Base-by-base conservation (phyloP, 202 grass and related monocot species). In the Setaria italica region DNA sequence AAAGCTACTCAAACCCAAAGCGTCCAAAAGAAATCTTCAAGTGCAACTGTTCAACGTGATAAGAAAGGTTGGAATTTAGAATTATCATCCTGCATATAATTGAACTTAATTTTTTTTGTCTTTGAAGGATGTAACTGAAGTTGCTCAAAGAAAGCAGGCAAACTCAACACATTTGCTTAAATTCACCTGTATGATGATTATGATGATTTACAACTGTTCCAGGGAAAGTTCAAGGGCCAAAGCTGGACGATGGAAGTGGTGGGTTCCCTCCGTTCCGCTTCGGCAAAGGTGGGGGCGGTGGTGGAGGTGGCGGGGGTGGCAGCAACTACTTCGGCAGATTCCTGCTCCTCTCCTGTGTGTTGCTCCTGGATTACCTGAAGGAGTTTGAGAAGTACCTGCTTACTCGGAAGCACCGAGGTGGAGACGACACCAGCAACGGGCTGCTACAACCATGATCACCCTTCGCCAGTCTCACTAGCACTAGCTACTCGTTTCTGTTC, bases 311-410 rank as follows among this genome's bases (percentile, higher is more conserved):
- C 0, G 85, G 85, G 0, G 77, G 89, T 10, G 89, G 85, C n/a
- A 77, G 41, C 64, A 88, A 47, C 81, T 91, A 88, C 81, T 91
- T 91, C 11, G 89, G 89, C 9, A 81, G 89, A 33, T 91, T 91
- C 66, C 77, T 91, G 72, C 81, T 91, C 70, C 88, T 91, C 81
- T 72, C 71, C 2, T 77, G 73, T 0, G 89, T 91, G 47, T 56
- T 91, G 89, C 89, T 91, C 46, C 43, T 91, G 42, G 85, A 91
- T 56, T 91, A 91, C 81, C 71, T 91, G 37, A 91, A 88, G 70
- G 89, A 91, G 35, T 85, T 91, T 1, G 89, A 91, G 81, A 88
- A 80, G 78, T 72, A 77, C 48, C 5, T 90, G 46, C 47, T 80
- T 56, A 42, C 85, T 80, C 89, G 77, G 29, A 90, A 33, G 76